These are phyloP conservation scores for Mycena metata DNA, from an alignment of 768 basidiomycete genomes.

Conservation along the genomic window DNA sequence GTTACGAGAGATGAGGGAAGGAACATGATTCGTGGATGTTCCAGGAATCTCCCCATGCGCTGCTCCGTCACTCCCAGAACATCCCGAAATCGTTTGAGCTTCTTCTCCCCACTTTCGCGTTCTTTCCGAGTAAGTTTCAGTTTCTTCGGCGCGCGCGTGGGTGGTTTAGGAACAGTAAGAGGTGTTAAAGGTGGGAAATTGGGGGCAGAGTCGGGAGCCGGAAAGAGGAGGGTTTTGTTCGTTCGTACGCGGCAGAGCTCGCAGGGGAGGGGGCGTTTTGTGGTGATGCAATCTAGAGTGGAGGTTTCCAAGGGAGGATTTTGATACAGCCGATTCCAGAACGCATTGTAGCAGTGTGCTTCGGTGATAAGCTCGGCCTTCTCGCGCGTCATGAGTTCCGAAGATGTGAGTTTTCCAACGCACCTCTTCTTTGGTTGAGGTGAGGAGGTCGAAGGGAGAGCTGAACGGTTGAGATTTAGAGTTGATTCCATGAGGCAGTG, in stretches of 20 bases:
- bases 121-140: not conserved
- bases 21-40: not conserved
- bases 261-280: not conserved
- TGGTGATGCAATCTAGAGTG: not conserved
- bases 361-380: not conserved
- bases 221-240: not conserved
- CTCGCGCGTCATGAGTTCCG: not conserved
- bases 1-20: not conserved
- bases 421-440: not conserved
- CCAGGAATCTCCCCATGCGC: not conserved
- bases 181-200: not conserved
- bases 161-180: not conserved
- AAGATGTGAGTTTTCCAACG: not conserved
- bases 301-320: not conserved
- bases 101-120: not conserved
- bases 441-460: no score
- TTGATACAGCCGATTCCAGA: not conserved
- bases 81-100: not conserved
- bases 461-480: not conserved
- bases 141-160: not conserved
- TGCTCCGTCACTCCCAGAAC: not conserved
- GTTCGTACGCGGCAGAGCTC: not conserved
- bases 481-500: not conserved
- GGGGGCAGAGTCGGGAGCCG: not conserved
- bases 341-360: not conserved